These are phyloP conservation scores for Pholiota conissans DNA, from an alignment of 768 basidiomycete genomes.

Conservation along the genomic window DNA sequence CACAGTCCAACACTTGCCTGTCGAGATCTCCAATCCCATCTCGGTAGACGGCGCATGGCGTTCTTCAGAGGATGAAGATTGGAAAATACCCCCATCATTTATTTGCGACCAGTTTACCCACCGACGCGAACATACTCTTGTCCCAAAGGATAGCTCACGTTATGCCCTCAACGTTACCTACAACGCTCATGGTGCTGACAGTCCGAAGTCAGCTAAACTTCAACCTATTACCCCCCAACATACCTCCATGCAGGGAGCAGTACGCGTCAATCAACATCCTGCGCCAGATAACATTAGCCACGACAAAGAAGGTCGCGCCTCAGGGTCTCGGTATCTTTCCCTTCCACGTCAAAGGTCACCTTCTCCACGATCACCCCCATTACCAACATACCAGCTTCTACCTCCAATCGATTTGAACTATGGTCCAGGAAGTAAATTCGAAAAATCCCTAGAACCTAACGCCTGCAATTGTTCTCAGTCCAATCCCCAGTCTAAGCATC, in stretches of 20 bases:
- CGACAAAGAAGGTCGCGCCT: neutral
- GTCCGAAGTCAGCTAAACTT: neutral
- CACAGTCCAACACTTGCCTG: slow-evolving; percentile 16
- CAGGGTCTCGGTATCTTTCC: slow-evolving; percentile 3
- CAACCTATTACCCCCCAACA: neutral
- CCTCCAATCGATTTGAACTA: slow-evolving; percentile 21
- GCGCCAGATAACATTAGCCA: slow-evolving; percentile 1
- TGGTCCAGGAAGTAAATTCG: slow-evolving; percentile 13
- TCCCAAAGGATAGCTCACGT: slow-evolving; percentile 6
- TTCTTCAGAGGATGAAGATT: slow-evolving; percentile 1
- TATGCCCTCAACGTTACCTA: slow-evolving; percentile 10
- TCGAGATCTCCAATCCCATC: slow-evolving; percentile 6
- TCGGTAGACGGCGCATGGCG: slow-evolving; percentile 18
- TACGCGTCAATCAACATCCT: slow-evolving; percentile 1
- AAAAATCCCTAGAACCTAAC: slow-evolving; percentile 7
- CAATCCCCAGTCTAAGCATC: slow-evolving; percentile 8
- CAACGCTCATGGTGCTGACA: neutral
- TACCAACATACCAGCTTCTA: slow-evolving; percentile 18
- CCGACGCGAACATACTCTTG: slow-evolving; percentile 1
- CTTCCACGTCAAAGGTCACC: slow-evolving; percentile 3
- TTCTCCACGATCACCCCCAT: slow-evolving; percentile 11
- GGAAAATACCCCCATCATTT: slow-evolving; percentile 15
- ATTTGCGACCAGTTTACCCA: slow-evolving; percentile 13
- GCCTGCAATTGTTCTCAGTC: slow-evolving; percentile 12
- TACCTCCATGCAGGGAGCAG: neutral